phyloP scores from a whole-genome alignment of 305 asterid species.

The Caryopteris hybrid region DNA sequence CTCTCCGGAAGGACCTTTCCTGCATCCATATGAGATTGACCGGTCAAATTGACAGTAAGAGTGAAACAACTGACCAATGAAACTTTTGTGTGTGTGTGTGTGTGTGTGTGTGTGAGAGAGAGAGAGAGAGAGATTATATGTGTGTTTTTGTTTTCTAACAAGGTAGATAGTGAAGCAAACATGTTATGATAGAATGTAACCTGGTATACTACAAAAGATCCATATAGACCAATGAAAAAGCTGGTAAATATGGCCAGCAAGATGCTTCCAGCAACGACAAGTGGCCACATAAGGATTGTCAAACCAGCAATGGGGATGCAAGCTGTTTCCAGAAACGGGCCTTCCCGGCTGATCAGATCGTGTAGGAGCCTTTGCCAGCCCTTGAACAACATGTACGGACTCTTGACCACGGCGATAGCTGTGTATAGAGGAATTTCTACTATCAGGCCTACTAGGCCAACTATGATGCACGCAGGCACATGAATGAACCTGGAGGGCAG shows the following conservation, averaged over 20 bases:
- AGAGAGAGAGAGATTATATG: too few relatives aligned
- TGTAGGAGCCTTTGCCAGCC: constrained; percentile 92
- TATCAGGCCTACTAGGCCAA: constrained; percentile 65
- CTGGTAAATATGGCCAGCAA: constrained; percentile 67
- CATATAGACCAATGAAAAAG: constrained; percentile 81
- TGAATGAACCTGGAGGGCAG: constrained; percentile 61
- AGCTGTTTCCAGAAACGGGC: constrained; percentile 91
- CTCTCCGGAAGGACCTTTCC: constrained; percentile 86
- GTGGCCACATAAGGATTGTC: constrained; percentile 91
- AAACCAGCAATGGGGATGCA: constrained; percentile 95
- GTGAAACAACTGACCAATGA: background rate
- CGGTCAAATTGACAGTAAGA: too few relatives aligned
- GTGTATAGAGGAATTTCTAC: constrained; percentile 92
- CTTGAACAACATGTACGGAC: constrained; percentile 88
- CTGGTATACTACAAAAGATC: constrained; percentile 84
- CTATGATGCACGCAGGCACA: constrained; percentile 82
- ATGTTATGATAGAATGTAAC: constrained; percentile 27
- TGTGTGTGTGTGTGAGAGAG: too few relatives aligned
- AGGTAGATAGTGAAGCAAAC: background rate
- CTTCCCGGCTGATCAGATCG: constrained; percentile 89
- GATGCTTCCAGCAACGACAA: constrained; percentile 76
- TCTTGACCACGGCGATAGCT: constrained; percentile 71
- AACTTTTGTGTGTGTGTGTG: too few relatives aligned
- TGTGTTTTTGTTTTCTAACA: too few relatives aligned
- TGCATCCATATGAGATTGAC: constrained; percentile 27